These are phyloP conservation scores for Piper betle DNA, from an alignment of 164 flowering plant genomes.

Conservation along the genomic window DNA sequence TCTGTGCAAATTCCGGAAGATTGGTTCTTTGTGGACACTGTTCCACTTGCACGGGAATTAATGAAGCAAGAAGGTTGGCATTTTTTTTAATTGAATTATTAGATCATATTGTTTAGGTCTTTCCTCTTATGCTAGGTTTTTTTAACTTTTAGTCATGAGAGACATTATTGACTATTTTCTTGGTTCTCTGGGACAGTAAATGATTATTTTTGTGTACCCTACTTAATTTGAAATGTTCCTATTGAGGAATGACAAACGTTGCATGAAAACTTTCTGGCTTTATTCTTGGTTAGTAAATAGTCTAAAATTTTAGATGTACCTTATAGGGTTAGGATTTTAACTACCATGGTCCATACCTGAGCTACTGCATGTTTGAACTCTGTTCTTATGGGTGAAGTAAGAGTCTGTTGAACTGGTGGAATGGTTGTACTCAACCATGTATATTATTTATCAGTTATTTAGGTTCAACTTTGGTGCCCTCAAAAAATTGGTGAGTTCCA, in stretches of 20 bases:
- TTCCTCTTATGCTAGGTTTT: neutral
- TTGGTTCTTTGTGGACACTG: conserved; percentile 70
- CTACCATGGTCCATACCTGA: too few species aligned
- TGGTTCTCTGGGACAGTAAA: neutral
- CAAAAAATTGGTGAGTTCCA: neutral
- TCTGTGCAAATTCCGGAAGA: conserved; percentile 50
- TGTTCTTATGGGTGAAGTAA: neutral
- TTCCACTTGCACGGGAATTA: conserved; percentile 49
- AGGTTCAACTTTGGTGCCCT: neutral
- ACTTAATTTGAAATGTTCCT: neutral
- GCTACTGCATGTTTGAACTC: neutral
- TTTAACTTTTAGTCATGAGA: neutral
- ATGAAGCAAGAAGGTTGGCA: conserved; percentile 48
- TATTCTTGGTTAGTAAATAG: neutral
- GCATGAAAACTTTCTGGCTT: neutral
- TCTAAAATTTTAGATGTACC: too few species aligned
- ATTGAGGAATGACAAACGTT: too few species aligned
- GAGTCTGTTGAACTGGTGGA: neutral
- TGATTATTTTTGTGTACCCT: neutral
- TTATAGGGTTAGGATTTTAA: neutral
- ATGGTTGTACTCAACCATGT: neutral
- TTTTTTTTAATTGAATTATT: neutral
- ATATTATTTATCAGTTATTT: too few species aligned
- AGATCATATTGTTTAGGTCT: neutral
- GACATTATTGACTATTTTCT: neutral